Conservation (phyloP, 371 early-diverging fungal species). For the Lichtheimia hyalospora region DNA sequence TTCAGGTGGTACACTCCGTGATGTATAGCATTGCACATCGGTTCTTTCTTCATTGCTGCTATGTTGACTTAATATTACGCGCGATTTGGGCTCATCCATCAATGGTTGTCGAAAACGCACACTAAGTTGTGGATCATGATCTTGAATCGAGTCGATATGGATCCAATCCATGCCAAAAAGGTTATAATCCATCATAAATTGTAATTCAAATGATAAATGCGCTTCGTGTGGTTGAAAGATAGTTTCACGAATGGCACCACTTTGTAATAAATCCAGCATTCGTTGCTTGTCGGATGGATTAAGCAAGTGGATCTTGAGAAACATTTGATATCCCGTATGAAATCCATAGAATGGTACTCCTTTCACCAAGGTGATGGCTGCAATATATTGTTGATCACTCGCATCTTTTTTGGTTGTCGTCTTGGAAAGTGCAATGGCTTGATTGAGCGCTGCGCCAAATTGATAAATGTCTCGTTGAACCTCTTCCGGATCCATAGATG, state of each 20-base stretch:
- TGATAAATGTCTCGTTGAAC: constrained; percentile 54
- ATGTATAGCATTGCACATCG: constrained; percentile 18
- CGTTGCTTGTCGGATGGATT: constrained; percentile 63
- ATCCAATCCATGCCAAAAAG: constrained; percentile 91
- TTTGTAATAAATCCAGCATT: constrained; percentile 62
- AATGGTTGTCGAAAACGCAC: constrained; percentile 43
- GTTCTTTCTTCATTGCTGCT: background rate
- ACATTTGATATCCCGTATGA: constrained; percentile 62
- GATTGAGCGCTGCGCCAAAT: constrained; percentile 72
- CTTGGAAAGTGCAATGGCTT: constrained; percentile 61
- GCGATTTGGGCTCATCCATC: constrained; percentile 19
- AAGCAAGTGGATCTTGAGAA: constrained; percentile 74
- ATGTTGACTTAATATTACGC: background rate
- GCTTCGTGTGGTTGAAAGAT: constrained; percentile 80
- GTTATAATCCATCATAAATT: constrained; percentile 91
- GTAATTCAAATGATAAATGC: constrained; percentile 85
- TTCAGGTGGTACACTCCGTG: constrained; percentile 19
- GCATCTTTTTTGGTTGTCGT: constrained; percentile 13
- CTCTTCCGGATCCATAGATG: constrained; percentile 21
- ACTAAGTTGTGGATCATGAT: constrained; percentile 9
- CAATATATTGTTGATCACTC: constrained; percentile 54
- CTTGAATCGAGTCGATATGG: constrained; percentile 6
- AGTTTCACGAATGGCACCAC: constrained; percentile 70
- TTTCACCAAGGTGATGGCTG: constrained; percentile 68
- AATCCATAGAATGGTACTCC: constrained; percentile 91